phyloP scores from a whole-genome alignment of 2,329 filamentous ascomycete species.

The Hymenoscyphus fraxineus region DNA sequence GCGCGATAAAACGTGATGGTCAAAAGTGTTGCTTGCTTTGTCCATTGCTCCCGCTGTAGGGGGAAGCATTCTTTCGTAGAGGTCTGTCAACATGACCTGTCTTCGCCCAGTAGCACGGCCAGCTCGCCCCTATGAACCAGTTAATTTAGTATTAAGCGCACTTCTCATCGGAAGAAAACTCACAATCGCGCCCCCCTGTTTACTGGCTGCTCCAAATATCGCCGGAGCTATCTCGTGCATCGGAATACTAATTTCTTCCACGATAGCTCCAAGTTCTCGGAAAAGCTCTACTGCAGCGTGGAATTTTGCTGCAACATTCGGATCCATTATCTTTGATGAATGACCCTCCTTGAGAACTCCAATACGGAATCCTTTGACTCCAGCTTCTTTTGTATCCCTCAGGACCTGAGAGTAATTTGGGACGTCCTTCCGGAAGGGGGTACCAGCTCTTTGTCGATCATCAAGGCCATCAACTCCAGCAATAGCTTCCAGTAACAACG shows the following conservation, averaged over 20 bases:
- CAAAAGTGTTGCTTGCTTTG: constrained; percentile 11
- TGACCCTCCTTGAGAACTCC: constrained; percentile 46
- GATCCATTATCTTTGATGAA: constrained; percentile 40
- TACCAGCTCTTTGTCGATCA: constrained; percentile 40
- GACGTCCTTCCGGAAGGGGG: constrained; percentile 27
- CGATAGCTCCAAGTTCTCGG: constrained; percentile 43
- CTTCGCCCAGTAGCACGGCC: constrained; percentile 21
- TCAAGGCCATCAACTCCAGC: constrained; percentile 48
- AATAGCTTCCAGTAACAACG: constrained; percentile 42
- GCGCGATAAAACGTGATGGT: background rate
- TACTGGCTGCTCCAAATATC: constrained; percentile 18
- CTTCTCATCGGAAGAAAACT: background rate
- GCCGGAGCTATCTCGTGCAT: constrained; percentile 36
- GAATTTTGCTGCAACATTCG: constrained; percentile 38
- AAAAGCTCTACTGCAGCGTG: constrained; percentile 41
- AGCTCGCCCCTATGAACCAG: constrained; percentile 8
- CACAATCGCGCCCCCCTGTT: constrained; percentile 20
- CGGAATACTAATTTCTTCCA: constrained; percentile 50
- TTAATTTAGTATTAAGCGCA: background rate
- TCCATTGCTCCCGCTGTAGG: constrained; percentile 19
- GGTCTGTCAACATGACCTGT: constrained; percentile 23
- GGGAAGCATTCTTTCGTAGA: constrained; percentile 23
- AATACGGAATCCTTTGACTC: constrained; percentile 37
- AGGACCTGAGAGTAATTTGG: constrained; percentile 19
- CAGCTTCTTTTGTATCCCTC: constrained; percentile 16